phyloP scores from a whole-genome alignment of 2,329 filamentous ascomycete genomes.

The Ophioceras dolichostomum region DNA sequence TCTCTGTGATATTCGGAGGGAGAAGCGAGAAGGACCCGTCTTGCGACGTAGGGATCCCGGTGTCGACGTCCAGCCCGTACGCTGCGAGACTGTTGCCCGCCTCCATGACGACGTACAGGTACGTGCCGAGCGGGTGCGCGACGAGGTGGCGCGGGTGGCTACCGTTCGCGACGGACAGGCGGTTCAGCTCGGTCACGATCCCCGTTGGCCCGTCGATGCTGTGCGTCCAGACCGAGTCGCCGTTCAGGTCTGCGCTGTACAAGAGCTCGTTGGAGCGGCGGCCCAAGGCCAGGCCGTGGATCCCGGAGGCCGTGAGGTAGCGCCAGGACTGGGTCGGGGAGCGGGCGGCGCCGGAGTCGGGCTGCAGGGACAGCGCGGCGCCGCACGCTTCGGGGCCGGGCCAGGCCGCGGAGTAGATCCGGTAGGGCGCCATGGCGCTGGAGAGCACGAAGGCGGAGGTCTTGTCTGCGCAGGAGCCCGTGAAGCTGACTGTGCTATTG shows the following conservation, averaged over 20 bases:
- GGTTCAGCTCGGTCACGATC: not conserved
- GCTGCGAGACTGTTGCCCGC: constrained; percentile 5
- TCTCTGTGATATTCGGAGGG: too few species aligned
- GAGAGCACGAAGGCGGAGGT: constrained; percentile 8
- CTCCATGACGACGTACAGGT: constrained; percentile 11
- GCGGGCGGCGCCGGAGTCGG: constrained; percentile 4
- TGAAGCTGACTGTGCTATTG: constrained; percentile 1
- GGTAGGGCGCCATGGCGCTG: constrained; percentile 4
- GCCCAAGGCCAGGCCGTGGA: constrained; percentile 10
- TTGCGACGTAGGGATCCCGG: constrained; percentile 1
- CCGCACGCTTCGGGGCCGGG: constrained; percentile 9
- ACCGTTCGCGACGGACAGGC: not conserved
- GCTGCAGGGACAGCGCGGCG: constrained; percentile 6
- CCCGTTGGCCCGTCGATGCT: constrained; percentile 4
- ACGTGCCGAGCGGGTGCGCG: constrained; percentile 6
- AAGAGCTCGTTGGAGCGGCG: not conserved
- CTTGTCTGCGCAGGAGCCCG: constrained; percentile 5
- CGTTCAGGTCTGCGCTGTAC: constrained; percentile 11
- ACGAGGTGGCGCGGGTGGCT: constrained; percentile 8
- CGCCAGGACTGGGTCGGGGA: constrained; percentile 5
- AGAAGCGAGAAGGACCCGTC: constrained; percentile 4
- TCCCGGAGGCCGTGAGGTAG: constrained; percentile 7
- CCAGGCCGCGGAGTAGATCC: constrained; percentile 8
- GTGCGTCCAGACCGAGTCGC: constrained; percentile 11
- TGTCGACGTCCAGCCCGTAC: constrained; percentile 5